Percentiles rank a stretch among this genome's conserved stretches.
Evolutionary conservation across 257 asterid genomes (phyloP).

Genomic region (Solanum virginianum): DNA sequence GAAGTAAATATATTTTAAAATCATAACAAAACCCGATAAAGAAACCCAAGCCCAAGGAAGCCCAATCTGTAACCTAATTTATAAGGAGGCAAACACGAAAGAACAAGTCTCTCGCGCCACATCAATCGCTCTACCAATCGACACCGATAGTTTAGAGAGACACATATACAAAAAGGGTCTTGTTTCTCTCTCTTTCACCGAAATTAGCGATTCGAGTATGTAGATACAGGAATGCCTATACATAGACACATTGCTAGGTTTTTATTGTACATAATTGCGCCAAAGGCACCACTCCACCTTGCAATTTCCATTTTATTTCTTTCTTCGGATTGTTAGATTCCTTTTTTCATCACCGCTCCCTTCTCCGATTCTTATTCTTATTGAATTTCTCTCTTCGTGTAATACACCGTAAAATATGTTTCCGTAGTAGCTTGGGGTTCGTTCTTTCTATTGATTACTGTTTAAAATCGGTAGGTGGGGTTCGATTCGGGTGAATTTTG

Average conservation of each 20-base stretch:
- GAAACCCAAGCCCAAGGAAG: neutral
- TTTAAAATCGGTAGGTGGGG: neutral
- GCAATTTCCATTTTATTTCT: neutral
- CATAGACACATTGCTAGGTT: neutral
- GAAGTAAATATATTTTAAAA: too few relatives aligned
- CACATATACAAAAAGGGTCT: neutral
- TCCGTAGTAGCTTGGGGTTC: neutral
- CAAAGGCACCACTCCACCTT: neutral
- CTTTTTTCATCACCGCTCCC: neutral
- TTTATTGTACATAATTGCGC: neutral
- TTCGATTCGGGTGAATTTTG: neutral
- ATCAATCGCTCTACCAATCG: neutral
- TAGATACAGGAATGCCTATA: neutral
- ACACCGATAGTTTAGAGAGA: neutral
- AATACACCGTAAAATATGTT: neutral
- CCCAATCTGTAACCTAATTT: neutral
- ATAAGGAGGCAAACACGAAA: neutral
- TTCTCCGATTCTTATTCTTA: neutral
- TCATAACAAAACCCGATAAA: neutral
- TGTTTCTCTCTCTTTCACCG: slow-evolving; percentile 5
- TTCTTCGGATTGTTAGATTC: neutral
- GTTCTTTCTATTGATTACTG: neutral
- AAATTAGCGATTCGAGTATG: slow-evolving; percentile 4
- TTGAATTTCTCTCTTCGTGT: neutral
- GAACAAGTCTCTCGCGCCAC: slow-evolving; percentile 13